Conservation (phyloP, 2,329 filamentous ascomycete genomes). For the Pestalotiopsis sp. region DNA sequence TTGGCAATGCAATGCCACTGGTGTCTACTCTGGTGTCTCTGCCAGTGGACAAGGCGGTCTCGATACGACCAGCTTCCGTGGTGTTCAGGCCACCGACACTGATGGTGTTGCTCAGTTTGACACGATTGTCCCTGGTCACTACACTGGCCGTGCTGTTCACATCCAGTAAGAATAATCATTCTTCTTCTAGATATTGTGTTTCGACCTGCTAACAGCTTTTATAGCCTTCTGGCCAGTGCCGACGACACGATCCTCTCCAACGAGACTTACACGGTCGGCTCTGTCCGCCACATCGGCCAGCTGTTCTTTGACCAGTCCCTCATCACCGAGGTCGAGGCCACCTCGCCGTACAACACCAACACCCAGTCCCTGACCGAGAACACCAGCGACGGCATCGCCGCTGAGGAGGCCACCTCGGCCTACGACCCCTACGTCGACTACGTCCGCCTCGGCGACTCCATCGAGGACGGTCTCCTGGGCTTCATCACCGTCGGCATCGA, state of each 20-base stretch:
- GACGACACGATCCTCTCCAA: slow-evolving; percentile 38
- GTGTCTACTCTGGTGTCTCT: slow-evolving; percentile 42
- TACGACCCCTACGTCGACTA: slow-evolving; percentile 10
- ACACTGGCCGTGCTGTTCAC: slow-evolving; percentile 44
- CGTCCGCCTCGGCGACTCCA: slow-evolving; percentile 7
- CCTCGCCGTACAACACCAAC: slow-evolving; percentile 9
- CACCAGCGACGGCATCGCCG: neutral
- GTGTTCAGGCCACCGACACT: slow-evolving; percentile 38
- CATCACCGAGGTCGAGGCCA: slow-evolving; percentile 30
- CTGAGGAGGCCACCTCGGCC: slow-evolving; percentile 3
- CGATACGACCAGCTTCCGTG: slow-evolving; percentile 41
- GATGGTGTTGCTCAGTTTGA: slow-evolving; percentile 43
- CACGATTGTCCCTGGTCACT: slow-evolving; percentile 45
- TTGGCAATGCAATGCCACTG: slow-evolving; percentile 40
- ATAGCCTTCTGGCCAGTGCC: slow-evolving; percentile 40
- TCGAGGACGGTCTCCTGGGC: slow-evolving; percentile 8
- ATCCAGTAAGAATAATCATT: slow-evolving; percentile 34
- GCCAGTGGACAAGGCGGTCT: slow-evolving; percentile 41
- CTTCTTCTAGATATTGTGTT: neutral
- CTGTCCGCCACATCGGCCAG: slow-evolving; percentile 60
- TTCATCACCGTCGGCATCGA: slow-evolving; percentile 9
- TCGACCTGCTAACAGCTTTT: neutral
- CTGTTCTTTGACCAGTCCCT: slow-evolving; percentile 65
- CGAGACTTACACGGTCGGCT: slow-evolving; percentile 44
- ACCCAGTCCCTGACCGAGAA: neutral